Conservation (phyloP, 2,329 filamentous ascomycete species). For the Alternaria triticina region DNA sequence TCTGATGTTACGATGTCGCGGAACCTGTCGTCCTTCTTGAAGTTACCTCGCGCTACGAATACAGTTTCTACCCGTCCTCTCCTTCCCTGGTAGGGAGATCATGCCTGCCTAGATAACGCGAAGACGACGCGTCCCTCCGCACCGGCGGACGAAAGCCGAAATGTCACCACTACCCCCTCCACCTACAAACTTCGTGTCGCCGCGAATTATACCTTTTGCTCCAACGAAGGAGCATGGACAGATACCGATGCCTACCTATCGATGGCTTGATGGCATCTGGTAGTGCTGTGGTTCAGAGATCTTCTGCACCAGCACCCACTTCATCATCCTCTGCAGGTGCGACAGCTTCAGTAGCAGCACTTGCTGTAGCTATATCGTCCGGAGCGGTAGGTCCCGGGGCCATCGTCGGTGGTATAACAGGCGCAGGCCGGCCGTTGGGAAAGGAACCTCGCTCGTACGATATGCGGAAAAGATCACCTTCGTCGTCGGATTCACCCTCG, state of each 20-base stretch:
- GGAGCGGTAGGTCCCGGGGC: too few species aligned
- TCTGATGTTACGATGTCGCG: not conserved
- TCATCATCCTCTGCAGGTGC: not conserved
- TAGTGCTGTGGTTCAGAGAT: too few species aligned
- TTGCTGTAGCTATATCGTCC: not conserved
- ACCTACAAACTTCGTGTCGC: not conserved
- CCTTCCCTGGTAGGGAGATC: too few species aligned
- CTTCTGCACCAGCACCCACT: not conserved
- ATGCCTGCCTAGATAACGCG: not conserved
- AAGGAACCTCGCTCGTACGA: not conserved
- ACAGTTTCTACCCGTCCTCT: too few species aligned
- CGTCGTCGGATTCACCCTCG: not conserved
- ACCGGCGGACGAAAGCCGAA: not conserved
- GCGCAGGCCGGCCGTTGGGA: not conserved
- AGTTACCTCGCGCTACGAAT: too few species aligned
- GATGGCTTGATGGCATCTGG: not conserved
- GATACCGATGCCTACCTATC: not conserved
- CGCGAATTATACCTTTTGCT: too few species aligned
- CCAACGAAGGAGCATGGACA: too few species aligned
- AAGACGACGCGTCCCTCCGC: not conserved
- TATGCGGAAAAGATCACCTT: not conserved
- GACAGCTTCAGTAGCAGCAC: not conserved
- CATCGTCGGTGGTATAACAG: not conserved
- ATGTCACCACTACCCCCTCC: not conserved
- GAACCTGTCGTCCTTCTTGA: accelerated